Percentiles rank a stretch among this genome's conserved stretches.
Conservation (phyloP, 1,284 basidiomycete genomes). For the Entoloma clypeatum region DNA sequence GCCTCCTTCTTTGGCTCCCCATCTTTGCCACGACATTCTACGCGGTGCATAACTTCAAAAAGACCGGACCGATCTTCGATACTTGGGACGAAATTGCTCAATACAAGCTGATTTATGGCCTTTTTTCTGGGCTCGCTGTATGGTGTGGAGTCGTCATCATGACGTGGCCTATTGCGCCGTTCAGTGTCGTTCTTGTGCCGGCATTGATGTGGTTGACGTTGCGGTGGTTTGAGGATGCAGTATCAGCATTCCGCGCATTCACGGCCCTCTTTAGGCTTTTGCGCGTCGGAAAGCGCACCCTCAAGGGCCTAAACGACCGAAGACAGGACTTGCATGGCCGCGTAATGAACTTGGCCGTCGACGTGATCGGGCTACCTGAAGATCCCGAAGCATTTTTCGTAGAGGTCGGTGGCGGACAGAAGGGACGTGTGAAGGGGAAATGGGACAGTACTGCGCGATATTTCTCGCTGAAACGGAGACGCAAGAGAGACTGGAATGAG, state of each 20-base stretch:
- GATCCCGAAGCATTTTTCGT: conserved; percentile 66
- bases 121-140: conserved; percentile 65
- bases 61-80: conserved; percentile 74
- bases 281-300: conserved; percentile 51
- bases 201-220: conserved; percentile 82
- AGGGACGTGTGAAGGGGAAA: conserved; percentile 59
- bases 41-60: conserved; percentile 67
- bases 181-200: conserved; percentile 60
- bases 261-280: conserved; percentile 60
- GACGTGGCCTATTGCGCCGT: conserved; percentile 56
- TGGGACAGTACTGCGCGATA: conserved; percentile 72
- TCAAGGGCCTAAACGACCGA: conserved; percentile 49
- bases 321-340: conserved; percentile 56
- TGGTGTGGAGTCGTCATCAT: conserved; percentile 52
- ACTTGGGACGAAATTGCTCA: conserved; percentile 87
- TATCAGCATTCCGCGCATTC: conserved; percentile 73
- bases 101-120: conserved; percentile 81
- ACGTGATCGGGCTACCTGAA: conserved; percentile 58
- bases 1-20: conserved; percentile 76
- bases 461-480: conserved; percentile 70
- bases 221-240: conserved; percentile 81
- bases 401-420: conserved; percentile 53
- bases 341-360: conserved; percentile 61
- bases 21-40: conserved; percentile 66
- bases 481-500: conserved; percentile 88